Evolutionary conservation across 2,329 filamentous ascomycete genomes (phyloP).

Genomic region (Beauveria caledonica): DNA sequence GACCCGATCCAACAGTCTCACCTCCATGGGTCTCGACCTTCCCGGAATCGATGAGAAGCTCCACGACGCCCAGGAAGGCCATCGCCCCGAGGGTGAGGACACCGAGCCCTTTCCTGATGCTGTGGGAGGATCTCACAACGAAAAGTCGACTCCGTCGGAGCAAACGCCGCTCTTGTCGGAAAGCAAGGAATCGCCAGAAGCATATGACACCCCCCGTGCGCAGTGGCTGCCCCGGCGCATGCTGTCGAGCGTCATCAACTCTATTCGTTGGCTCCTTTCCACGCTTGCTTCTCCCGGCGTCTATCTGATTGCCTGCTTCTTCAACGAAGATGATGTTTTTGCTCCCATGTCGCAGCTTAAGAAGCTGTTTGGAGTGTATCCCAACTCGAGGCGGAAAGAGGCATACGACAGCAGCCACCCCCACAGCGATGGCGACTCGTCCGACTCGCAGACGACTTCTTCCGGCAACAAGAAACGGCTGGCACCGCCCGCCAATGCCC

Average conservation of each 20-base stretch:
- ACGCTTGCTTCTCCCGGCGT: constrained; percentile 72
- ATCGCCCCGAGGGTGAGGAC: constrained; percentile 28
- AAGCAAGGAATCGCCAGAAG: constrained; percentile 30
- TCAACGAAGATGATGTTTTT: constrained; percentile 71
- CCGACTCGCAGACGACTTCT: constrained; percentile 16
- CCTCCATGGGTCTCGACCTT: constrained; percentile 41
- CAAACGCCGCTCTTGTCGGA: constrained; percentile 52
- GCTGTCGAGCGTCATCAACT: constrained; percentile 62
- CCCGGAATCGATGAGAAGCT: constrained; percentile 33
- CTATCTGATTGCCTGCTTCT: constrained; percentile 76
- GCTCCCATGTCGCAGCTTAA: constrained; percentile 67
- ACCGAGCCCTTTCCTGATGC: constrained; percentile 29
- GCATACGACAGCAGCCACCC: constrained; percentile 35
- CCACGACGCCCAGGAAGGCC: constrained; percentile 20
- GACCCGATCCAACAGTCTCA: constrained; percentile 54
- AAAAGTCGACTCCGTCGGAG: constrained; percentile 41
- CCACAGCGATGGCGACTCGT: constrained; percentile 21
- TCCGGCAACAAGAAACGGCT: constrained; percentile 20
- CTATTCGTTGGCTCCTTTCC: constrained; percentile 69
- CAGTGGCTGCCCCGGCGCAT: constrained; percentile 55
- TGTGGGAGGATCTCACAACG: constrained; percentile 28
- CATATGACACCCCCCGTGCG: constrained; percentile 38
- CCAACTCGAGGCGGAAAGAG: constrained; percentile 15
- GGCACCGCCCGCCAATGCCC: constrained; percentile 19
- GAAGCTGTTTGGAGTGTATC: constrained; percentile 46